Conservation (phyloP, 2,329 filamentous ascomycete genomes). For the Ilyonectria robusta region DNA sequence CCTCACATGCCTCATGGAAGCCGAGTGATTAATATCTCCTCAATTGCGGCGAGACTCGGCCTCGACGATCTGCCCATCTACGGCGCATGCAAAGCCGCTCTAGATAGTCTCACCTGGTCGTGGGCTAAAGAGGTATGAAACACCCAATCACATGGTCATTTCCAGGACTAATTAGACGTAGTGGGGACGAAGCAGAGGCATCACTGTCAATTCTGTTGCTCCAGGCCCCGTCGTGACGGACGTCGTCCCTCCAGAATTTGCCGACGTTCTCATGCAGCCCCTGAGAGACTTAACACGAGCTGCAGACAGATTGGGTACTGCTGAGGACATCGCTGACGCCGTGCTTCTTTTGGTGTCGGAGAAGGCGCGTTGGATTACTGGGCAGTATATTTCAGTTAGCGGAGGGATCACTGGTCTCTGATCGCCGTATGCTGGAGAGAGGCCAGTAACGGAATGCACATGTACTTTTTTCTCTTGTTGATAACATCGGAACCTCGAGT, state of each 20-base stretch:
- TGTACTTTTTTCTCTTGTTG: background rate
- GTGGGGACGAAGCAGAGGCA: slow-evolving; percentile 40
- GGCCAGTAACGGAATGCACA: background rate
- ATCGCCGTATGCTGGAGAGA: background rate
- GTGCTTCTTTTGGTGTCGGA: slow-evolving; percentile 56
- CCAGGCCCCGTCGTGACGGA: slow-evolving; percentile 59
- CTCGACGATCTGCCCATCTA: slow-evolving; percentile 33
- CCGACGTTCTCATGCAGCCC: slow-evolving; percentile 36
- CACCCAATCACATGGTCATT: background rate
- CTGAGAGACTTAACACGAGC: slow-evolving; percentile 48
- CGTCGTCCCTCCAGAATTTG: slow-evolving; percentile 32
- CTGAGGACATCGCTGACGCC: slow-evolving; percentile 60
- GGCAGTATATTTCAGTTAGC: slow-evolving; percentile 57
- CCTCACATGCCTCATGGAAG: slow-evolving; percentile 54
- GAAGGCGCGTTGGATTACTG: slow-evolving; percentile 61
- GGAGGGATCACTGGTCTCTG: slow-evolving; percentile 49
- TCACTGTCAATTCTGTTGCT: slow-evolving; percentile 60
- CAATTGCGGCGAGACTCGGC: slow-evolving; percentile 39
- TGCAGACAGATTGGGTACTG: slow-evolving; percentile 51
- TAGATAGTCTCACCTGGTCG: slow-evolving; percentile 52
- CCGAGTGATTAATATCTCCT: slow-evolving; percentile 45
- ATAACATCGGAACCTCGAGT: no score
- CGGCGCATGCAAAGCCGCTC: slow-evolving; percentile 50
- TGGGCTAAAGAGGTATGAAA: slow-evolving; percentile 52
- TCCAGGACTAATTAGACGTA: slow-evolving; percentile 3